Percentiles rank a stretch among this genome's conserved stretches.
phyloP scores from a whole-genome alignment of 2,329 filamentous ascomycete species.

The Mycosphaerelloides madeirae region DNA sequence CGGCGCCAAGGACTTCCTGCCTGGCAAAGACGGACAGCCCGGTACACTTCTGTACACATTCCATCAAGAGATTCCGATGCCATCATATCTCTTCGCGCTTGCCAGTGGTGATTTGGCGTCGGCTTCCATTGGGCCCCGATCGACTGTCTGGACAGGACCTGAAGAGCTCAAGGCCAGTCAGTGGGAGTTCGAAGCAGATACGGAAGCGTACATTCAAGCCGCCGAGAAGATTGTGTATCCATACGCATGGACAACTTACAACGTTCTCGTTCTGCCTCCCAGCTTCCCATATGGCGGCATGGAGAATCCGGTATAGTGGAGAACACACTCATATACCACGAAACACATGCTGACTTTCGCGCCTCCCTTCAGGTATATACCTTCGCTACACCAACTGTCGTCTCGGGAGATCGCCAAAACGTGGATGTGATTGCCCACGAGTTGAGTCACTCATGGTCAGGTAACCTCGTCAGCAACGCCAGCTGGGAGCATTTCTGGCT shows the following conservation, averaged over 20 bases:
- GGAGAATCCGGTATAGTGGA: no score
- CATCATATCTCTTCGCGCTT: slow-evolving; percentile 90
- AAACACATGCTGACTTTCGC: slow-evolving; percentile 53
- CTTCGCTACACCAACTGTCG: slow-evolving; percentile 89
- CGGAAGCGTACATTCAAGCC: slow-evolving; percentile 84
- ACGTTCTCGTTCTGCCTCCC: slow-evolving; percentile 82
- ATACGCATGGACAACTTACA: slow-evolving; percentile 93
- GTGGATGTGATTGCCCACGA: slow-evolving; percentile 95
- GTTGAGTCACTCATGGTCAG: slow-evolving; percentile 73
- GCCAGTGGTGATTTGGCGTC: slow-evolving; percentile 77
- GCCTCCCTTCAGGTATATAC: slow-evolving; percentile 60
- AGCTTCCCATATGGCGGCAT: slow-evolving; percentile 73
- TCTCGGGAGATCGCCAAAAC: slow-evolving; percentile 78
- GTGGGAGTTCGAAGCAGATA: slow-evolving; percentile 87
- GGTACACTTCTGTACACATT: slow-evolving; percentile 70
- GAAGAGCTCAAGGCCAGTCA: slow-evolving; percentile 79
- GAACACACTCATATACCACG: slow-evolving; percentile 57
- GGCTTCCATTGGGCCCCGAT: slow-evolving; percentile 81
- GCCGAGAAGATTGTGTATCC: slow-evolving; percentile 78
- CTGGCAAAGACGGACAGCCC: slow-evolving; percentile 50
- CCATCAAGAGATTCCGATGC: slow-evolving; percentile 86
- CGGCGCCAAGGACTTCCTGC: slow-evolving; percentile 48
- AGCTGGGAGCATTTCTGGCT: slow-evolving; percentile 75
- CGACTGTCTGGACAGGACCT: slow-evolving; percentile 78
- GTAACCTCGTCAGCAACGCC: slow-evolving; percentile 73